These are phyloP conservation scores for Zelonia costaricensis DNA, from an alignment of 208 protist species.

Conservation along the genomic window DNA sequence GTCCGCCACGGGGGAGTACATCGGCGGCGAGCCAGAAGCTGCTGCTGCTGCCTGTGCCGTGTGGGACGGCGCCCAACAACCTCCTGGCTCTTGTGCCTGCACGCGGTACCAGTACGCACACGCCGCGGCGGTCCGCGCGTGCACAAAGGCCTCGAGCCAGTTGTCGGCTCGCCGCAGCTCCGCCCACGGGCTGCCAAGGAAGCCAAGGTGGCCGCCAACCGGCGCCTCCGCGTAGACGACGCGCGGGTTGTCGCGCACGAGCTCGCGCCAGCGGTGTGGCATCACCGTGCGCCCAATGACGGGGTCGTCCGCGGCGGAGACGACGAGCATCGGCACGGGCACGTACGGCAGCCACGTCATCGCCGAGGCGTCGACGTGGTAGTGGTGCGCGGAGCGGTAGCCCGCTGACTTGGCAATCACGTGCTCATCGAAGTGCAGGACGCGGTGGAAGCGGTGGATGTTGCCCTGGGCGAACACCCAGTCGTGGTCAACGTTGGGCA, in stretches of 20 bases:
- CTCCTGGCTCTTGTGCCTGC: too few species aligned
- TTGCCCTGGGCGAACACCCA: slow-evolving; percentile 37
- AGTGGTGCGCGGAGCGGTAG: slow-evolving; percentile 54
- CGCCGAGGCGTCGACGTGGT: slow-evolving; percentile 43
- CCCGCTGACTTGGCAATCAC: slow-evolving; percentile 42
- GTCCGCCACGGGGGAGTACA: too few species aligned
- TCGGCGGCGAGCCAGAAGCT: too few species aligned
- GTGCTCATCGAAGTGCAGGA: slow-evolving; percentile 60
- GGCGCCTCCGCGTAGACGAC: slow-evolving; percentile 48
- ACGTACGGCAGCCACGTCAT: slow-evolving; percentile 48
- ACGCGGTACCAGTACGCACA: slow-evolving; percentile 29
- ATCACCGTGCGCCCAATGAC: slow-evolving; percentile 43
- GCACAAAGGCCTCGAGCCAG: slow-evolving; percentile 44
- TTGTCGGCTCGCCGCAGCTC: slow-evolving; percentile 36
- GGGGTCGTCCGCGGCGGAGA: slow-evolving; percentile 52
- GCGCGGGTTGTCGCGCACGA: slow-evolving; percentile 35
- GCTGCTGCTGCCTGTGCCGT: too few species aligned
- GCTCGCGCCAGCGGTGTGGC: slow-evolving; percentile 47
- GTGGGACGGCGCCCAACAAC: too few species aligned
- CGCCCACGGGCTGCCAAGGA: slow-evolving; percentile 41
- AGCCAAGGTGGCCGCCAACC: slow-evolving; percentile 61
- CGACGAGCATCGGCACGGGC: slow-evolving; percentile 38
- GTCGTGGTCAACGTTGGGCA: slow-evolving; percentile 46
- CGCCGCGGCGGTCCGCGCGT: slow-evolving; percentile 29
- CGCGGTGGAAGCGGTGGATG: slow-evolving; percentile 29